These are phyloP conservation scores for Pyrenopolyporus hunteri DNA, from an alignment of 495 filamentous ascomycete species.

Conservation along the genomic window DNA sequence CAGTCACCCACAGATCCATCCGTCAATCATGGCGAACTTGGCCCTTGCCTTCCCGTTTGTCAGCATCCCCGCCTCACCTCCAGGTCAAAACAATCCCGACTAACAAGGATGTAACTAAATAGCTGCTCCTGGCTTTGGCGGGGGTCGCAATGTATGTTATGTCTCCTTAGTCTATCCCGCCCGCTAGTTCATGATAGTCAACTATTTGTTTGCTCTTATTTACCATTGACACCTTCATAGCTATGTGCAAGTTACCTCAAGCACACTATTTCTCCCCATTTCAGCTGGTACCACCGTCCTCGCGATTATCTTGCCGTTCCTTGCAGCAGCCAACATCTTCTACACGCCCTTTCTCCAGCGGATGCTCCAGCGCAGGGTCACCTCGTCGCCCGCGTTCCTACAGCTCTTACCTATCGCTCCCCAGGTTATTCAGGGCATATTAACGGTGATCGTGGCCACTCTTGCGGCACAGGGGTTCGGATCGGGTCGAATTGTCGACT, in stretches of 20 bases:
- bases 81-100: background rate
- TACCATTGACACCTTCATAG: constrained; percentile 35
- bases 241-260: constrained; percentile 56
- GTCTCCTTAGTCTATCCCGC: background rate
- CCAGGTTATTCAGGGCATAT: constrained; percentile 52
- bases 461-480: constrained; percentile 60
- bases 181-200: no score
- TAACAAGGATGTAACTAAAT: background rate
- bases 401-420: constrained; percentile 46
- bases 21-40: constrained; percentile 14
- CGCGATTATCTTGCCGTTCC: constrained; percentile 58
- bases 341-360: constrained; percentile 28
- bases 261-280: constrained; percentile 58
- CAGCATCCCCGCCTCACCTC: background rate
- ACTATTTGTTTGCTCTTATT: no score
- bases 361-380: background rate
- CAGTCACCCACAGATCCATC: background rate
- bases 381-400: constrained; percentile 35
- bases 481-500: constrained; percentile 53
- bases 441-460: constrained; percentile 61
- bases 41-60: constrained; percentile 12
- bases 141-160: constrained; percentile 29
- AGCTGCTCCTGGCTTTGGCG: constrained; percentile 19
- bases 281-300: constrained; percentile 53
- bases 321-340: constrained; percentile 52